Conservation (phyloP, 225 moss, liverwort and hornwort genomes). For the Pseudisothecium myosuroides region DNA sequence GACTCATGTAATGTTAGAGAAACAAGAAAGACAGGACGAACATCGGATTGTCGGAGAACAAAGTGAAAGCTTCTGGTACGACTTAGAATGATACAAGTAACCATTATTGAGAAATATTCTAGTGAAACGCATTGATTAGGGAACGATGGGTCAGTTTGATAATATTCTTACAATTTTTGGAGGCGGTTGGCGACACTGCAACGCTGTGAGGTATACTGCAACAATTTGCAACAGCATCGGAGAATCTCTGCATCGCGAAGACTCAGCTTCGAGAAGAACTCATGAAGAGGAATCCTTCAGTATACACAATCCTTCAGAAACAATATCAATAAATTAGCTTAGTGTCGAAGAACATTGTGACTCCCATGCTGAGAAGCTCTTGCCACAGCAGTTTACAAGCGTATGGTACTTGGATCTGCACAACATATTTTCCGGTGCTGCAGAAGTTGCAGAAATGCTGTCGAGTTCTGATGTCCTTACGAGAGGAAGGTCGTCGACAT, state of each 20-base stretch:
- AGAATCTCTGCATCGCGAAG: not conserved
- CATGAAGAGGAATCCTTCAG: not conserved
- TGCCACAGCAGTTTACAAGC: slow-evolving; percentile 71
- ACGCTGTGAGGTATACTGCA: not conserved
- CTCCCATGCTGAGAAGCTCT: slow-evolving; percentile 87
- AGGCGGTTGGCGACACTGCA: not conserved
- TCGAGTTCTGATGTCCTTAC: slow-evolving; percentile 18
- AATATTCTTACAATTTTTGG: not conserved
- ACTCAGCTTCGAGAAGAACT: not conserved
- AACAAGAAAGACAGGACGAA: not conserved
- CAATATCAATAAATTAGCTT: not conserved
- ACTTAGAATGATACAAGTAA: not conserved
- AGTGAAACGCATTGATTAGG: not conserved
- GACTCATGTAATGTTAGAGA: not conserved
- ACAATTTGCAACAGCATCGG: not conserved
- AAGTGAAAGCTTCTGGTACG: not conserved
- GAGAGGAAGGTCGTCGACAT: slow-evolving; percentile 52
- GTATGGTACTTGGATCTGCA: slow-evolving; percentile 72
- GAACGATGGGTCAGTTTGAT: not conserved
- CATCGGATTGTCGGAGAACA: not conserved
- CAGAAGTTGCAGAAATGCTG: slow-evolving; percentile 51
- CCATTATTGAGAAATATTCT: not conserved
- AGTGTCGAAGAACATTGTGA: slow-evolving; percentile 48
- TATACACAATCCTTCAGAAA: no score
- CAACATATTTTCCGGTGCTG: slow-evolving; percentile 28